Base-by-base conservation (phyloP, 2,329 filamentous ascomycete genomes). In the Sarocladium strictum region DNA sequence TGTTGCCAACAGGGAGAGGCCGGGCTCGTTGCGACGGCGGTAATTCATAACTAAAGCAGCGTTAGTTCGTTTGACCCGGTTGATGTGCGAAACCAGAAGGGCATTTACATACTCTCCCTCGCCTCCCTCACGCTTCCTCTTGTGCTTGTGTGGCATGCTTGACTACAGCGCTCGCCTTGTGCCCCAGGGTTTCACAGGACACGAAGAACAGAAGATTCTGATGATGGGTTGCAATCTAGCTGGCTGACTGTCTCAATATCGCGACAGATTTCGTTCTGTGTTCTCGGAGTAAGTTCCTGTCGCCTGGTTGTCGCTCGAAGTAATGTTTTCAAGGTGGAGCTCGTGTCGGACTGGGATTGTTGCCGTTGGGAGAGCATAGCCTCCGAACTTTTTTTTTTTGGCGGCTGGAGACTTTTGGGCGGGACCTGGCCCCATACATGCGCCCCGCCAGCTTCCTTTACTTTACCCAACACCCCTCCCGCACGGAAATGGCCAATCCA, bases 81-180 rank as follows among this genome's bases (percentile, higher is more conserved):
- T 23, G 2, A 27, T 23, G 12, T 33, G 26, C 6, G 53, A 43
- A 26, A 66, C 75, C 60, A 10, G 14, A 17, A 5, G 6, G 14
- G 38, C 4, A 5, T 14, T 3, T 23, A 3, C 38, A 21, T 67
- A 85, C 84, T 75, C 74, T 15, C 74, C 74, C 50, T 75, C 73
- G 57, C 85, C 79, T 52, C 76, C 75, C 11, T 74, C 76, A 55
- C 81, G 81, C 60, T 72, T 72, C 57, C 88, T 80, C 59, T 87
- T 93, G 69, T 95, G 90, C 72, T 95, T 95, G 74, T 93, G 89
- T 68, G 90, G 90, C 90, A 95, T 95, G 32, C 56, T 72, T 58
- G 24, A 33, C 23, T 6, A 15, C 23, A 23, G 7, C 35, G n/a
- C 7, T 38, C 35, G 9, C 35, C 35, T n/a, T n/a, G n/a, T n/a